Evolutionary conservation across 106 monocot genomes (phyloP).

Genomic region (Dioscorea zingiberensis): DNA sequence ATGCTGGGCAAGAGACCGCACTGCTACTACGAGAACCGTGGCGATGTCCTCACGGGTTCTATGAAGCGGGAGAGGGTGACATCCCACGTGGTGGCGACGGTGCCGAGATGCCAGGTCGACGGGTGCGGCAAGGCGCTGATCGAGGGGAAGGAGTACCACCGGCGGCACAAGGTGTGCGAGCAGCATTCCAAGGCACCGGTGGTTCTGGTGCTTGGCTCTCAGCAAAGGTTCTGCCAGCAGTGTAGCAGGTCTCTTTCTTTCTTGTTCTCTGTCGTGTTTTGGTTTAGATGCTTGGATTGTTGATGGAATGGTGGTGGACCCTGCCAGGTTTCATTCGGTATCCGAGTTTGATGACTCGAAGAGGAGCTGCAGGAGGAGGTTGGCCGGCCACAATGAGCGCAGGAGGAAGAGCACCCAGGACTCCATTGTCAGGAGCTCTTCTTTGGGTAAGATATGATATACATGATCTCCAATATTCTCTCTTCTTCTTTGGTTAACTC

Average conservation of each 20-base stretch:
- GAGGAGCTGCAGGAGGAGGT: constrained; percentile 70
- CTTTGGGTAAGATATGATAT: constrained; percentile 23
- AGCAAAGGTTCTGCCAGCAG: constrained; percentile 3
- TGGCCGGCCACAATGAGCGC: constrained; percentile 81
- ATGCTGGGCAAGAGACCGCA: too few species aligned
- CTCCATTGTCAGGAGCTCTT: constrained; percentile 27
- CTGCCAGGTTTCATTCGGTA: constrained; percentile 45
- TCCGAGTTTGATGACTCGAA: constrained; percentile 80
- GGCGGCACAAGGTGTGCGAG: constrained; percentile 94
- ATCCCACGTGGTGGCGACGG: not conserved
- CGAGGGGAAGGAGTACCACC: constrained; percentile 77
- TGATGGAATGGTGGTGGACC: not conserved
- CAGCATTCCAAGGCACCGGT: not conserved
- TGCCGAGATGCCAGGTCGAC: constrained; percentile 5
- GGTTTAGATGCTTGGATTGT: not conserved
- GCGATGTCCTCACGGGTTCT: too few species aligned
- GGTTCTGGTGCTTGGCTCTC: not conserved
- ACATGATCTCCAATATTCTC: not conserved
- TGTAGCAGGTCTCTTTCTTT: not conserved
- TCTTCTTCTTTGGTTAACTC: not conserved
- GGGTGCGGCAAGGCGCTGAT: not conserved
- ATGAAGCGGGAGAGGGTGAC: constrained; percentile 6
- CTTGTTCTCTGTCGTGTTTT: not conserved
- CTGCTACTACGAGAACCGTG: too few species aligned
- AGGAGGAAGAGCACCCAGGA: constrained; percentile 59